Conservation (phyloP, 257 asterid species). For the Parsonsia alboflavescens region DNA sequence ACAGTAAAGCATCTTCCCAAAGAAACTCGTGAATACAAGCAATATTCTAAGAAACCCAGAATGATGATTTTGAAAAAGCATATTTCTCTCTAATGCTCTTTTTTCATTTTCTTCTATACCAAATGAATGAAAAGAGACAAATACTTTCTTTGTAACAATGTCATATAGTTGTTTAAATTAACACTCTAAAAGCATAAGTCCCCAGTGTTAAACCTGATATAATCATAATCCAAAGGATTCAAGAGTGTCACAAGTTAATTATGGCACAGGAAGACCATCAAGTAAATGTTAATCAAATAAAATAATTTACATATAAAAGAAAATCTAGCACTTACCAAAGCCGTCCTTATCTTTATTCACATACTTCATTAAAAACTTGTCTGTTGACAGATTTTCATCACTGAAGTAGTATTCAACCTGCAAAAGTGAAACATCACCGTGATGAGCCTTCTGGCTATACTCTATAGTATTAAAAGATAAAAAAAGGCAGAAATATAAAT, state of each 20-base stretch:
- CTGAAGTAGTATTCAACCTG: slow-evolving; percentile 97
- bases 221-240: neutral
- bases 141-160: neutral
- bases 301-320: neutral
- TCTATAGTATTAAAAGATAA: slow-evolving; percentile 5
- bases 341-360: slow-evolving; percentile 57
- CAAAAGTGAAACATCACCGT: slow-evolving; percentile 4
- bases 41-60: neutral
- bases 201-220: neutral
- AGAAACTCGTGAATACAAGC: neutral
- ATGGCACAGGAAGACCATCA: neutral
- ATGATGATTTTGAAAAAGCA: neutral
- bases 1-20: neutral
- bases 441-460: neutral
- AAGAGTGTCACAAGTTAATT: too few species aligned
- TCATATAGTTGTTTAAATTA: neutral
- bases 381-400: slow-evolving; percentile 79
- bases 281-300: neutral
- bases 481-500: neutral
- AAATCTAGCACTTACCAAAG: slow-evolving; percentile 50
- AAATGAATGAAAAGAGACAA: neutral
- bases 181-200: neutral
- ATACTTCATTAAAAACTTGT: slow-evolving; percentile 69
- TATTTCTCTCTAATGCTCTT: neutral
- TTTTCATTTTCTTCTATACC: neutral